Base-by-base conservation (phyloP, 257 asterid genomes). In the Salvia miltiorrhiza region DNA sequence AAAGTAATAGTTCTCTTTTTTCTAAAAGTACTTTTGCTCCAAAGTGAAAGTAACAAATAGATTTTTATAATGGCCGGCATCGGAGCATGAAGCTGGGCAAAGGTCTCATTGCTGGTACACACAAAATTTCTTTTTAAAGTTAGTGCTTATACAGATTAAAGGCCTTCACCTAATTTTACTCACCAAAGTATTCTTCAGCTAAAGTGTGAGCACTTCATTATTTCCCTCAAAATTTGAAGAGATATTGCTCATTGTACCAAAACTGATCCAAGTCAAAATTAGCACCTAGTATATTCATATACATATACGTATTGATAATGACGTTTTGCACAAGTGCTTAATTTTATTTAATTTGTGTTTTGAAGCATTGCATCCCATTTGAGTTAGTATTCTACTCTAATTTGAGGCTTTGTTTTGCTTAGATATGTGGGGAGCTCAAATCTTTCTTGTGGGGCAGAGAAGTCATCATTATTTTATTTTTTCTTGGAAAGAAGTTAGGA, bases 11-110 rank as follows among this genome's bases (percentile, higher is more conserved):
- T 7, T 50, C 43, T 20, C 24, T 43, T 30, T 69, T 54, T 24
- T 13, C 3, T 6, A 3, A n/a, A 69, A 41, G 19, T 9, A 30
- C 24, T 40, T 12, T 56, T 37, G 47, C 30, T 59, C 28, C 28
- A 59, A 35, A 62, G 54, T 67, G 24, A 72, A 61, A 63, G 52
- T 9, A 62, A 21, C 54, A 53, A 19, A 72, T 50, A 35, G 54
- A 16, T 37, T 13, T 40, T 19, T 57, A 7, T 74, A 72, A 45
- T 69, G 83, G 84, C 87, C 76, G 83, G 86, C 87, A 81, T 37
- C 59, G 63, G 54, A 72, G 17, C 63, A 70, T 60, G 62, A 41
- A 32, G 79, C 47, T 77, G 83, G 82, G 37, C 65, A 61, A 79
- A 69, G n/a, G 63, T 32, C 8, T 7, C 39, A 39, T 9, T 74